A percentile compares a stretch with the other conserved stretches of the same genome.
Evolutionary conservation across 2,329 filamentous ascomycete species (phyloP).

Genomic region (Leptographium radiaticola): DNA sequence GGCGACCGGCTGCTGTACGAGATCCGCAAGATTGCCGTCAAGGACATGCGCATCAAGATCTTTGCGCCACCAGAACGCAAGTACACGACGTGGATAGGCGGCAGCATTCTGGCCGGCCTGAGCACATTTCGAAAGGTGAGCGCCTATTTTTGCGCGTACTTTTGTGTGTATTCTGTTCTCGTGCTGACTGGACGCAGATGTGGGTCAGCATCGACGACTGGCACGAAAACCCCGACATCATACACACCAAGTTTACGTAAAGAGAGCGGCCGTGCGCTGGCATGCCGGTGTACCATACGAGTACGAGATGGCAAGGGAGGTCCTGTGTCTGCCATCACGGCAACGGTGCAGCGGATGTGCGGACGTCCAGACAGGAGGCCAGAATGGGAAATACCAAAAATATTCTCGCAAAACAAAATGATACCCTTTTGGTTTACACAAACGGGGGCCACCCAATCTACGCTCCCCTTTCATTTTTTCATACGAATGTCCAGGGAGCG

Average conservation of each 20-base stretch:
- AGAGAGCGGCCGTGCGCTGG: neutral
- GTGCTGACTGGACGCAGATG: conserved; percentile 50
- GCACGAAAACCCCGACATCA: conserved; percentile 99
- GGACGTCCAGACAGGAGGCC: neutral
- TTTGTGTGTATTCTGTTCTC: neutral
- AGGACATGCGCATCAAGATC: conserved; percentile 99
- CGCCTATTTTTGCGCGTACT: conserved; percentile 1
- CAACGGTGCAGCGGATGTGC: neutral
- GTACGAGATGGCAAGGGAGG: no score
- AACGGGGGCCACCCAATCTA: neutral
- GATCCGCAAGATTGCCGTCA: conserved; percentile 84
- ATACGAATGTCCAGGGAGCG: no score
- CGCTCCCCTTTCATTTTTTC: neutral
- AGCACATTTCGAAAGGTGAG: conserved; percentile 96
- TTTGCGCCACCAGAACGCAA: conserved; percentile 95
- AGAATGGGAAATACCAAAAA: neutral
- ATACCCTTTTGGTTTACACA: conserved; percentile 12
- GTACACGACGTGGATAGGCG: conserved; percentile 98
- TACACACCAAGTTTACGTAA: conserved; percentile 92
- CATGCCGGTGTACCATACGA: neutral
- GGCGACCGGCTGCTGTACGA: conserved; percentile 85
- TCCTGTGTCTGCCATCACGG: neutral
- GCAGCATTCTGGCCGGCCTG: conserved; percentile 88
- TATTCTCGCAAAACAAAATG: conserved; percentile 4
- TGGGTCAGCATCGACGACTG: conserved; percentile 99